Evolutionary conservation across 140 eudicot species (phyloP), one percentile per base, ranked within the genome.

Genomic region (Anethum foeniculum): DNA sequence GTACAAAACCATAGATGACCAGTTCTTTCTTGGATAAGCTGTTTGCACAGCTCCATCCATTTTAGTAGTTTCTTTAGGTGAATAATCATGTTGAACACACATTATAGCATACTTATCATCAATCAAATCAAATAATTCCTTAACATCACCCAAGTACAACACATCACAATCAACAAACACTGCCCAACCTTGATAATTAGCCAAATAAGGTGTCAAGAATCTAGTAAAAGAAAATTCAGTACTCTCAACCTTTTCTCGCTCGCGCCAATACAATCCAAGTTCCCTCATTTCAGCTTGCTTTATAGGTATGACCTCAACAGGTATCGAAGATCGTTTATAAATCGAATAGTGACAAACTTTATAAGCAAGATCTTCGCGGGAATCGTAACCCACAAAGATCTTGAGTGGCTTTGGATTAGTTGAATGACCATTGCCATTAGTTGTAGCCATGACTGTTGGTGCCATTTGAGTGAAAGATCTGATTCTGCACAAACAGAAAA

Each of bases 1-100:
- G 81, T 94, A 94, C 87, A 94, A 74, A 81, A 94, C 97, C 99
- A 92, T 92, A 0, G 97, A 94, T 15, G 97, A 90, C 99, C 99
- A 96, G 69, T 96, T 96, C 90, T 93, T 93, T 62, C 97, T 77
- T 0, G 97, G 98, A 68, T 94, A 94, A 30, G 83, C 80, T 21
- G 97, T 92, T 60, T 92, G 98, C 10, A 92, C 92, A 21, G 90
- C 98, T 18, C 98, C 98, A 47, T 94, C 99, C 99, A 94, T 94
- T 72, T 94, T 94, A 6, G 94, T 90, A 6, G 86, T 81, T 56
- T 90, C 97, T 32, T 88, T 94, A 16, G 99, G 99, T 0, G 95
- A 43, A 67, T 94, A 94, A 85, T 94, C 99, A 80, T 92, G 99
- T 78, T 92, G 91, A 10, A 94, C 99, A 75, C 99, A 94, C 99